Evolutionary conservation across 1,284 basidiomycete species (phyloP).

Genomic region (Cryptococcus floricola): DNA sequence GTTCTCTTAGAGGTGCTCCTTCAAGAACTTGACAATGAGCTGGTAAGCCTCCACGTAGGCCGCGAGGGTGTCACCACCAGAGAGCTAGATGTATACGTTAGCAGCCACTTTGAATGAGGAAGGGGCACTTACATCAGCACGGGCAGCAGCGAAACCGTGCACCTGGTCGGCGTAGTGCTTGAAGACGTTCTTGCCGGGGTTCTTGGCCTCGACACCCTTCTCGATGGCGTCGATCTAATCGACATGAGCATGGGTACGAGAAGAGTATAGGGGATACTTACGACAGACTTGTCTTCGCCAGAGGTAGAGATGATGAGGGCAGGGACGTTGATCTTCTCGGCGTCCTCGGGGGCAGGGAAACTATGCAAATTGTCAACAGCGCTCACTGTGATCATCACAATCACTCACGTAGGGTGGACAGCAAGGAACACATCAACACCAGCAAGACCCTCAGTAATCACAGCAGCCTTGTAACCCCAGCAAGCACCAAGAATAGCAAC

Average conservation of each 20-base stretch:
- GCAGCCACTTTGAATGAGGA: neutral
- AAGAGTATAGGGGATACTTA: slow-evolving; percentile 12
- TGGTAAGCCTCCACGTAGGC: slow-evolving; percentile 27
- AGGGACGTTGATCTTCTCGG: slow-evolving; percentile 45
- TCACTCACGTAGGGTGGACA: slow-evolving; percentile 43
- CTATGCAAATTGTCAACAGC: slow-evolving; percentile 11
- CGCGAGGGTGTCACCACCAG: slow-evolving; percentile 21
- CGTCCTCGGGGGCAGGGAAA: slow-evolving; percentile 47
- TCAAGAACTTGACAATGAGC: slow-evolving; percentile 26
- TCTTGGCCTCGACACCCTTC: slow-evolving; percentile 39
- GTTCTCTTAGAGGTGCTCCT: slow-evolving; percentile 2
- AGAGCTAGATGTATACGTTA: slow-evolving; percentile 13
- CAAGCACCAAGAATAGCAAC: slow-evolving; percentile 50
- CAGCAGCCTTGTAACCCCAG: slow-evolving; percentile 46
- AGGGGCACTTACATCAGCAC: slow-evolving; percentile 42
- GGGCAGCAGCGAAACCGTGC: slow-evolving; percentile 51
- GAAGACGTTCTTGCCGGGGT: slow-evolving; percentile 44
- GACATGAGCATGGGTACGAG: neutral
- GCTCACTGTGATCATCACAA: neutral
- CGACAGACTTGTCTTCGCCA: slow-evolving; percentile 48
- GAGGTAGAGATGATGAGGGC: slow-evolving; percentile 48
- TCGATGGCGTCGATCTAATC: slow-evolving; percentile 34
- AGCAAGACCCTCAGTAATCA: slow-evolving; percentile 19
- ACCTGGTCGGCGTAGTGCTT: slow-evolving; percentile 44
- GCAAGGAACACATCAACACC: slow-evolving; percentile 35